Evolutionary conservation across 164 flowering plant species (phyloP).

Genomic region (Dillenia suffruticosa): DNA sequence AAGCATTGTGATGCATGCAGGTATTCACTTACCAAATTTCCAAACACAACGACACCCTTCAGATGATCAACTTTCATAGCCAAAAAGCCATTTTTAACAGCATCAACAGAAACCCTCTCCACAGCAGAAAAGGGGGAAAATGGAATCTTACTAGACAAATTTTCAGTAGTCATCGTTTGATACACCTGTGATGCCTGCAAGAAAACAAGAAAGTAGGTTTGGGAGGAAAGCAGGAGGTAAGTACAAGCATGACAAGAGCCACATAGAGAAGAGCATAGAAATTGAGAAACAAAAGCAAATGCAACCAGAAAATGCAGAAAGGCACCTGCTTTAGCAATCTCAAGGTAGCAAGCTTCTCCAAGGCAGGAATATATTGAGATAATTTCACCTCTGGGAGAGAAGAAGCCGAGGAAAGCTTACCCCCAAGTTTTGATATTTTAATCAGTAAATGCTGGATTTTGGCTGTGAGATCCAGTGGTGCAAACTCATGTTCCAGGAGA

Average conservation of each 20-base stretch:
- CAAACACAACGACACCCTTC: constrained; percentile 69
- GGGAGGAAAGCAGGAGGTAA: no score
- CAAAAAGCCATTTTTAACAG: constrained; percentile 65
- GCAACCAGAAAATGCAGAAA: not conserved
- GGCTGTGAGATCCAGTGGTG: constrained; percentile 65
- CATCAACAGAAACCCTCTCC: constrained; percentile 89
- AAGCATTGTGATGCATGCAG: not conserved
- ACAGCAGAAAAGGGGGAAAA: constrained; percentile 68
- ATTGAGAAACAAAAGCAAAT: not conserved
- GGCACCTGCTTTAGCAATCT: constrained; percentile 88
- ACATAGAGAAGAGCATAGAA: not conserved
- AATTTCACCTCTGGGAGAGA: constrained; percentile 87
- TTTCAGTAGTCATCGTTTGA: constrained; percentile 73
- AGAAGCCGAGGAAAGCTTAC: constrained; percentile 77
- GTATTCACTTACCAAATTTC: constrained; percentile 47
- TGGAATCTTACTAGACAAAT: constrained; percentile 67
- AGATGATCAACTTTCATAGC: constrained; percentile 79
- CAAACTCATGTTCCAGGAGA: constrained; percentile 77
- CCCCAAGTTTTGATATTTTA: constrained; percentile 77
- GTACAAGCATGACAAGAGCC: no score
- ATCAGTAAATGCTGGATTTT: constrained; percentile 67
- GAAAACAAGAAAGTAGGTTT: constrained; percentile 4
- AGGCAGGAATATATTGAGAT: constrained; percentile 68
- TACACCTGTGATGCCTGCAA: constrained; percentile 89
- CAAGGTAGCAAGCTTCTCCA: constrained; percentile 81